Percentiles rank a stretch among this genome's conserved stretches.
phyloP scores from a whole-genome alignment of 768 basidiomycete species.

The Boletus edulis region DNA sequence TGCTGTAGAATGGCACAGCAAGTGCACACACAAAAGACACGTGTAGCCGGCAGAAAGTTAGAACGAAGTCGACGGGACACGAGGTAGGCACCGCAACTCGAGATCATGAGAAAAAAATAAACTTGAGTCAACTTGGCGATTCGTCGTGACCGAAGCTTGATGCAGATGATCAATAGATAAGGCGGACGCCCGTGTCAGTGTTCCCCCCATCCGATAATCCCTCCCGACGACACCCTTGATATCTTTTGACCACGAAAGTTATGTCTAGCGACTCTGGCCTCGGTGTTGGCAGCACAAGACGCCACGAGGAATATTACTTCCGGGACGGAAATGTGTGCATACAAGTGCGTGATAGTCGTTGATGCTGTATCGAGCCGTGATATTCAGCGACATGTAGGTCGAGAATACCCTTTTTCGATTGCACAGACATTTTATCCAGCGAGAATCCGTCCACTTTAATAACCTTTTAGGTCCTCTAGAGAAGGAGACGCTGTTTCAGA shows the following conservation, averaged over 20 bases:
- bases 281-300: constrained; percentile 18
- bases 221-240: background rate
- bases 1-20: constrained; percentile 19
- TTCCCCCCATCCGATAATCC: background rate
- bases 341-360: constrained; percentile 37
- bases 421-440: constrained; percentile 37
- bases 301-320: constrained; percentile 46
- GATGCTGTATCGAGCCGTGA: background rate
- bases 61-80: constrained; percentile 6
- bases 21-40: background rate
- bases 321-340: constrained; percentile 53
- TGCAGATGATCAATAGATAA: constrained; percentile 13
- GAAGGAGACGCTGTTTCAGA: constrained; percentile 1
- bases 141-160: constrained; percentile 4
- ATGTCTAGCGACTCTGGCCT: background rate
- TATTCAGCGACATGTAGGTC: constrained; percentile 24
- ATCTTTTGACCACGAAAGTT: background rate
- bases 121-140: background rate
- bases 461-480: constrained; percentile 16
- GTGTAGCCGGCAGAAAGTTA: background rate
- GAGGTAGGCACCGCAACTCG: constrained; percentile 1
- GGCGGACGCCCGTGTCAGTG: background rate
- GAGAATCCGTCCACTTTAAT: constrained; percentile 34
- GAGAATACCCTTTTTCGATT: constrained; percentile 32
- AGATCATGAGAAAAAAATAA: constrained; percentile 10